Base-by-base conservation (phyloP, 2,329 filamentous ascomycete species). In the Mariannaea elegans region DNA sequence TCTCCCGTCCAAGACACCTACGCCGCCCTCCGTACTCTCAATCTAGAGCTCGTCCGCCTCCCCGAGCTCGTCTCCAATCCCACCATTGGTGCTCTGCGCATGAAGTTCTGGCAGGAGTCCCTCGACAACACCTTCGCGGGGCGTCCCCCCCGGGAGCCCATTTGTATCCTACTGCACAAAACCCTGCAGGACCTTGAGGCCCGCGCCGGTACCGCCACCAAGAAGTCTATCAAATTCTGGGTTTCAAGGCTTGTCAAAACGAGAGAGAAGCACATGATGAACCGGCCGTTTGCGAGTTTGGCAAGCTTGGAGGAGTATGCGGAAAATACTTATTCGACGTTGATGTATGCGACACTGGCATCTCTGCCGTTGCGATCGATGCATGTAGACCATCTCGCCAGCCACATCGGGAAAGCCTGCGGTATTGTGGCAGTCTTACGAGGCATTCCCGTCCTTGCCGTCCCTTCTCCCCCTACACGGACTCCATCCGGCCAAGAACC, bases 31-130 rank as follows among this genome's bases (percentile, higher is more conserved):
- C 91, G 94, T 64, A 91, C 94, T 49, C 88, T 99, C 76, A 99
- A 99, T 74, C 85, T 98, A 70, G 94, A 97, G 76, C 86, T 97
- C 61, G 92, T 94, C 42, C 87, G 92, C 57, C 90, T 98, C 63
- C 93, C 95, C 57, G 94, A 98, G 77, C 88, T 91, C 12, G 94
- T 95, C 18, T 95, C 92, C 45, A 95, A 91, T 61, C 87, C 91
- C n/a, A 90, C 90, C 4, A 91, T 98, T 61, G 94, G 93, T 48
- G 84, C 89, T 51, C 88, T 98, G 83, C 93, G 95, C 65, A 90
- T 97, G 77, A 92, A 97, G 75, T 98, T 98, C 81, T 98, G 95
- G 92, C 87, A 92, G 48, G 94, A 98, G 69, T 88, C 92, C 4
- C 81, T 99, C 50, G 85, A 90, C 53, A 89, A 90, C 62, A 90